These are phyloP conservation scores for Guillardia theta DNA, from an alignment of 78 protist genomes.

Conservation along the genomic window DNA sequence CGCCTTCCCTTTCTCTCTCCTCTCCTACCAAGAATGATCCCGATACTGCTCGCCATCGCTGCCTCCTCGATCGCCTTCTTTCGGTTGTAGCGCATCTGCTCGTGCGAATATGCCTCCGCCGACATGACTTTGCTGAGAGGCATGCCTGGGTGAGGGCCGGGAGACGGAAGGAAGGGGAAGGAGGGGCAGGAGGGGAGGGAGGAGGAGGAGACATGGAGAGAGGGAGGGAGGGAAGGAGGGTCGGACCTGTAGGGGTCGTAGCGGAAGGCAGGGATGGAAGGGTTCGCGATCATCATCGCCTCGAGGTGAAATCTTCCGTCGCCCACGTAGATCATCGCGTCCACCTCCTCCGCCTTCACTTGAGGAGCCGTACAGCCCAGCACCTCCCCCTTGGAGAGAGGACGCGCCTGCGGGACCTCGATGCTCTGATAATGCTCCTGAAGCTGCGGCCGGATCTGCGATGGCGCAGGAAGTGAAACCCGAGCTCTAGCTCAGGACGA, in stretches of 20 bases:
- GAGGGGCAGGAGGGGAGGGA: background rate
- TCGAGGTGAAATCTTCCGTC: conserved; percentile 99
- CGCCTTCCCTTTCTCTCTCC: too few species aligned
- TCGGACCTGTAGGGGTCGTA: background rate
- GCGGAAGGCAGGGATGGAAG: background rate
- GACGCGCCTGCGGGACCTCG: background rate
- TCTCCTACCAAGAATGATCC: too few species aligned
- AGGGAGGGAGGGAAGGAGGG: background rate
- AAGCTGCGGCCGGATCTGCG: background rate
- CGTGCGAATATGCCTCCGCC: too few species aligned
- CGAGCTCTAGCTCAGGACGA: too few species aligned
- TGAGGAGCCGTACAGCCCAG: background rate
- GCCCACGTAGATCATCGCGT: conserved; percentile 64
- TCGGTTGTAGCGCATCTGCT: too few species aligned
- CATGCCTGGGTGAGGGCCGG: background rate
- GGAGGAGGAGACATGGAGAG: background rate
- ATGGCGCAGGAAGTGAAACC: background rate
- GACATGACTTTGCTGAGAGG: too few species aligned
- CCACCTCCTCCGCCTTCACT: background rate
- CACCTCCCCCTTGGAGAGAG: conserved; percentile 2
- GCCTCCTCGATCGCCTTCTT: too few species aligned
- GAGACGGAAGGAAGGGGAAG: background rate
- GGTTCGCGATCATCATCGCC: conserved; percentile 36
- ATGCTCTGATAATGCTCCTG: background rate
- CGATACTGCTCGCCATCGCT: too few species aligned